Evolutionary conservation across 1,284 basidiomycete genomes (phyloP).

Genomic region (Polyporus tsugae): DNA sequence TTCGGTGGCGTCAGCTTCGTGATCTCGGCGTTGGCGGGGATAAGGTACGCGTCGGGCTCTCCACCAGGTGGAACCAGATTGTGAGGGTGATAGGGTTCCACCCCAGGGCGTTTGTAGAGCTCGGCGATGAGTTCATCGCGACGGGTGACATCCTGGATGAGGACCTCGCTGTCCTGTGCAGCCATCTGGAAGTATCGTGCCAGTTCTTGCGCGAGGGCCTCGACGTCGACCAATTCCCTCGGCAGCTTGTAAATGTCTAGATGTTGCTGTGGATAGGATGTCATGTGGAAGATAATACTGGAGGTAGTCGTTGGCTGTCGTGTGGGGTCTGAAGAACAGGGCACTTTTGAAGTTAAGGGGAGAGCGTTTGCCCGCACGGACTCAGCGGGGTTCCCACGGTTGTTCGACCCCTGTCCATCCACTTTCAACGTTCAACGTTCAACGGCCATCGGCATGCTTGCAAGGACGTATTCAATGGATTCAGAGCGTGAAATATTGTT

Average conservation of each 20-base stretch:
- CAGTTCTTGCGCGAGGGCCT: neutral
- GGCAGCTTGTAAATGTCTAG: neutral
- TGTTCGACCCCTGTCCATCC: too few relatives aligned
- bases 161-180: neutral
- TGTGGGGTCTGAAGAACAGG: too few relatives aligned
- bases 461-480: too few relatives aligned
- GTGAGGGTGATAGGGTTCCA: neutral
- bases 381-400: too few relatives aligned
- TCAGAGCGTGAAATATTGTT: too few relatives aligned
- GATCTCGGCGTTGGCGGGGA: neutral
- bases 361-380: too few relatives aligned
- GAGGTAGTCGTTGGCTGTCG: neutral
- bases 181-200: neutral
- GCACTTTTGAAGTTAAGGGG: too few relatives aligned
- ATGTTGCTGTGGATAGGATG: neutral
- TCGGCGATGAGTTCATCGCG: neutral
- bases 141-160: neutral
- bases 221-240: neutral
- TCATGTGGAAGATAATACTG: neutral
- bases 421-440: too few relatives aligned
- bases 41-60: neutral
- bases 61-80: neutral
- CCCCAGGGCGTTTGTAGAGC: neutral
- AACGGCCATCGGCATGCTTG: too few relatives aligned
- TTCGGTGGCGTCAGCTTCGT: neutral